Conservation (phyloP, 176 grass and related monocot genomes). For the Rhynchospora tenuis region DNA sequence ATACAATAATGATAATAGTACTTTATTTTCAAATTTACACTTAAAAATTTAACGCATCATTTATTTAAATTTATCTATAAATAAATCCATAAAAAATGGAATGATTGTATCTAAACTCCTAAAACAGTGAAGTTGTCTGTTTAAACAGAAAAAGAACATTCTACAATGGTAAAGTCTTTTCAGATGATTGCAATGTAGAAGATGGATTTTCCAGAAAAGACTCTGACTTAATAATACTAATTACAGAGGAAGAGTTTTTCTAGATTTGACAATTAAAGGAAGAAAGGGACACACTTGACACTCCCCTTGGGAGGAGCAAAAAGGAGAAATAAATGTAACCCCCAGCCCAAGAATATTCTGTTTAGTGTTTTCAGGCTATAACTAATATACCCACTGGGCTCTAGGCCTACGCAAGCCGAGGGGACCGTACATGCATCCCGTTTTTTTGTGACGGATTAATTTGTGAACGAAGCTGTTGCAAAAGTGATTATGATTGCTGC, state of each 20-base stretch:
- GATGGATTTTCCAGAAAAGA: background rate
- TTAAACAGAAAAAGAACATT: background rate
- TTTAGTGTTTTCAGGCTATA: conserved; percentile 4
- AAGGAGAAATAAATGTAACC: conserved; percentile 1
- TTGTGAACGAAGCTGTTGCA: background rate
- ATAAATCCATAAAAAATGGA: too few relatives aligned
- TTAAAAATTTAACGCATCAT: too few relatives aligned
- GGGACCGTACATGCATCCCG: background rate
- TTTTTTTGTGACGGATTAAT: background rate
- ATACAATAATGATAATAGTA: background rate
- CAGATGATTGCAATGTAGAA: background rate
- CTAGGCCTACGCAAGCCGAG: background rate
- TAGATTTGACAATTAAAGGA: background rate
- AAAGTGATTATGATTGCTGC: too few relatives aligned
- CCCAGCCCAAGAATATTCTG: conserved; percentile 24
- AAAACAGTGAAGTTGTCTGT: background rate
- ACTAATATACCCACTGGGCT: conserved; percentile 3
- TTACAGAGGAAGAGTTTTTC: background rate
- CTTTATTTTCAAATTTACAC: background rate
- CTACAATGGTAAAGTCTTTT: background rate
- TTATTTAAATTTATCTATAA: background rate
- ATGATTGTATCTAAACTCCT: background rate
- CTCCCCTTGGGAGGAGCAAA: conserved; percentile 3
- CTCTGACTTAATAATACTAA: background rate
- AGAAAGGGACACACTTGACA: background rate